These are phyloP conservation scores for Acanthamoeba sp. DNA, from an alignment of 208 protist species.

Conservation along the genomic window DNA sequence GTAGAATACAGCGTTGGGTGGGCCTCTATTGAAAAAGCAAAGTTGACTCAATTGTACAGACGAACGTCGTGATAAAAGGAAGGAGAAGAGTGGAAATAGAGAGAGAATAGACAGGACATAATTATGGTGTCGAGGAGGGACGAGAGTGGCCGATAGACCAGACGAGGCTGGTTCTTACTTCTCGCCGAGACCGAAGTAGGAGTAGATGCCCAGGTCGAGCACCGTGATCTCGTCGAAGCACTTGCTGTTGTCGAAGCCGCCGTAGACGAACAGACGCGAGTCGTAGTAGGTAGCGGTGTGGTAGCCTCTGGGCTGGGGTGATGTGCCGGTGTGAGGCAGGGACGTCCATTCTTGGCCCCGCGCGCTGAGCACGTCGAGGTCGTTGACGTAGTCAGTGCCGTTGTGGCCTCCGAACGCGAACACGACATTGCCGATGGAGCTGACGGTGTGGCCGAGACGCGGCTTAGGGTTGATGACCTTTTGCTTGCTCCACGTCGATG, in stretches of 20 bases:
- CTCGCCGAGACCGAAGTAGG: conserved; percentile 8
- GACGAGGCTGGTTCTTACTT: not conserved
- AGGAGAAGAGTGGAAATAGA: too few relatives aligned
- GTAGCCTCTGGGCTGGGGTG: conserved; percentile 12
- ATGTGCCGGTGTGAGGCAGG: conserved; percentile 5
- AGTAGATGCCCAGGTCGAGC: conserved; percentile 26
- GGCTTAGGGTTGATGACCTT: conserved; percentile 29
- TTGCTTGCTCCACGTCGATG: conserved; percentile 14
- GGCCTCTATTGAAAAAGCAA: too few relatives aligned
- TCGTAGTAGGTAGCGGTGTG: conserved; percentile 46
- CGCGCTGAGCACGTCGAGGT: conserved; percentile 10
- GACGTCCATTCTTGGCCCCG: not conserved
- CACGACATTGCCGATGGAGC: not conserved
- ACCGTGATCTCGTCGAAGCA: conserved; percentile 56
- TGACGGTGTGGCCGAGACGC: conserved; percentile 23
- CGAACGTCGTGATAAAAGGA: too few relatives aligned
- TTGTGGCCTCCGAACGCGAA: conserved; percentile 45
- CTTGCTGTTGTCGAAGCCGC: conserved; percentile 39
- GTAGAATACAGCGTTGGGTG: too few relatives aligned
- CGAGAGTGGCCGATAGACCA: too few relatives aligned
- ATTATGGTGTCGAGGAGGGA: too few relatives aligned
- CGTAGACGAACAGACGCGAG: conserved; percentile 46
- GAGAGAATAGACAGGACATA: too few relatives aligned
- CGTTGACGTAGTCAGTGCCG: conserved; percentile 53
- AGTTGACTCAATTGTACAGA: too few relatives aligned